Evolutionary conservation across 208 protist genomes (phyloP), one percentile per base, ranked within the genome.

Genomic region (Wallacemonas sp.): DNA sequence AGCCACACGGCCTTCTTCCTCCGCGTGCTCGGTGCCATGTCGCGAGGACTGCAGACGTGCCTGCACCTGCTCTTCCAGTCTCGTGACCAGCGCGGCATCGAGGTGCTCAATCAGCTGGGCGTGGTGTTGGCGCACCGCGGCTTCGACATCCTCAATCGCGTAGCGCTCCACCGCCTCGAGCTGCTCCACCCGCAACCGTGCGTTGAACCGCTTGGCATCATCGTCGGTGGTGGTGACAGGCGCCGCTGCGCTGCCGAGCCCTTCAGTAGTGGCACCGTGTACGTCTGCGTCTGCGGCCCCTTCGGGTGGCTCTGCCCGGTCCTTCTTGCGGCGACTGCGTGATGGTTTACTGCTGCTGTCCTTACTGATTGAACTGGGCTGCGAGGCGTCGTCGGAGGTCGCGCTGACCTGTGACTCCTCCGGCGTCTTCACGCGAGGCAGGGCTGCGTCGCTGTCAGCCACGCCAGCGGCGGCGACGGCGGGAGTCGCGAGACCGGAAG

Each of bases 331-430:
- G 27, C 27, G 39, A 37, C 33, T 48, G 46, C 30, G 10, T 30
- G 22, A 34, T 22, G 33, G 63, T 46, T 48, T 65, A 19, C 38
- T 48, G 59, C 29, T 64, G 53, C n/a, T 61, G 55, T 22, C 64
- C 30, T 17, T 48, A 48, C 70, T 67, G n/a, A 17, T 42, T 6
- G 60, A 65, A 2, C 60, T 50, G 17, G 32, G 60, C 60, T 38
- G 60, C 22, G 77, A 71, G 24, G 86, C 83, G 55, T 93, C 86
- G 46, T 93, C 81, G 2, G 86, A 93, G 0, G 83, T 89, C 41
- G 34, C 76, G 55, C 82, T 89, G 1, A 93, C 83, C 62, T 88
- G 82, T 21, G 60, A 65, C 15, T 48, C 44, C 36, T 65, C 60
- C 3, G 38, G 60, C 21, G 44, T 50, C 42, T 54, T 65, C 15